Evolutionary conservation across 768 basidiomycete species (phyloP), one percentile per base, ranked within the genome.

Genomic region (Candolleomyces efflorescens): DNA sequence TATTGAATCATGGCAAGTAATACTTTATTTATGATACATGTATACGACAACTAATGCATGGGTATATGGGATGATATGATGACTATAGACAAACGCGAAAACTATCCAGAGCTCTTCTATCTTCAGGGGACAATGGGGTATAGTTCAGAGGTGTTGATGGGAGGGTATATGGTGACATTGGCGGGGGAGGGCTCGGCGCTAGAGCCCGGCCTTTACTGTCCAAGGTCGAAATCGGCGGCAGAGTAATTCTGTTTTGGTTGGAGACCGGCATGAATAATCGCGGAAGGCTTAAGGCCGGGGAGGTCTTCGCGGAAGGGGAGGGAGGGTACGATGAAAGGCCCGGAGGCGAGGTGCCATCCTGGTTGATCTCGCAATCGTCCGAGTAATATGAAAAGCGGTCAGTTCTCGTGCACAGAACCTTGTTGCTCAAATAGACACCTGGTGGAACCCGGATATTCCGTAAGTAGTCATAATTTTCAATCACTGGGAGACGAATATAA

Each of bases 401-500:
- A 27, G 70, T 66, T 55, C 74, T 70, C 22, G 71, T 60, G 62
- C 71, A 71, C 24, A 76, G 67, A 36, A 80, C 69, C 71, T 89
- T 89, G 65, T 84, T 87, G 59, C 87, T 89, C 44, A 82, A 75
- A 66, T 88, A 91, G n/a, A 91, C 73, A 3, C 87, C 86, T 56
- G 80, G 80, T 3, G 89, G 89, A 26, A 89, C 83, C 18, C 78
- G 79, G 56, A 92, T 76, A 59, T 73, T 77, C 56, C 85, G 82
- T 58, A 92, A 80, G 66, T 89, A 86, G 36, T 89, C 83, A 62
- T 90, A 91, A 64, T 82, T 79, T 59, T 90, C 88, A 51, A 91
- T 77, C 27, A 87, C 82, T 17, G 90, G 90, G 24, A 92, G 77
- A 37, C 80, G 79, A 9, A 77, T 74, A 64, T 88, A 89, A 67